A percentile compares a stretch with the other conserved stretches of the same genome.
Conservation (phyloP, 805 yeast species). For the Candida yuanshanica region DNA sequence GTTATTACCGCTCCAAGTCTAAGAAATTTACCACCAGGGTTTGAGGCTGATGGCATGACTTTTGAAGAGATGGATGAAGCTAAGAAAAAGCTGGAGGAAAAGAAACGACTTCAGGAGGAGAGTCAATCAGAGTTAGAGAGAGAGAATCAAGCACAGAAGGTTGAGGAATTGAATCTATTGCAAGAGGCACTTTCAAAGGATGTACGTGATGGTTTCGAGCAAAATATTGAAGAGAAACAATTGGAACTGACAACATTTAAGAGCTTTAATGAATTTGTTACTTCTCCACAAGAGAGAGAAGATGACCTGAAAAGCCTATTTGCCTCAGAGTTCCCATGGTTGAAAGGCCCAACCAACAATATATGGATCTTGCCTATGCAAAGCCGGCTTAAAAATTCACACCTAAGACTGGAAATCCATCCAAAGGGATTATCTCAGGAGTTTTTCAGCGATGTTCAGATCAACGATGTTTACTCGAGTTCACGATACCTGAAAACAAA, state of each 20-base stretch:
- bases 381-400: slow-evolving; percentile 12
- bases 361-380: slow-evolving; percentile 29
- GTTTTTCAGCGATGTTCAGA: slow-evolving; percentile 12
- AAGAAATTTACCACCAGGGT: slow-evolving; percentile 26
- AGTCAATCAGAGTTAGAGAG: slow-evolving; percentile 10
- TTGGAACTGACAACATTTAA: slow-evolving; percentile 29
- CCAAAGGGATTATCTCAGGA: slow-evolving; percentile 8
- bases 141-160: background rate
- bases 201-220: background rate
- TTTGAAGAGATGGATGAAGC: slow-evolving; percentile 27
- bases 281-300: slow-evolving; percentile 2
- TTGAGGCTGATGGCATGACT: slow-evolving; percentile 26
- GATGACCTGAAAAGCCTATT: slow-evolving; percentile 5
- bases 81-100: slow-evolving; percentile 16
- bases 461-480: slow-evolving; percentile 3
- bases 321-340: slow-evolving; percentile 31
- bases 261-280: slow-evolving; percentile 30
- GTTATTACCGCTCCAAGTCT: slow-evolving; percentile 52
- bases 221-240: background rate
- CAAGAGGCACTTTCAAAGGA: background rate
- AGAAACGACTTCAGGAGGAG: slow-evolving; percentile 11
- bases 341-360: slow-evolving; percentile 22
- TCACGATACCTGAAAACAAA: slow-evolving; percentile 12
- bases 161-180: background rate
- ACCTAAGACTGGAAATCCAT: slow-evolving; percentile 22